phyloP scores from a whole-genome alignment of 2,329 filamentous ascomycete genomes.

The Colletotrichum sp. region DNA sequence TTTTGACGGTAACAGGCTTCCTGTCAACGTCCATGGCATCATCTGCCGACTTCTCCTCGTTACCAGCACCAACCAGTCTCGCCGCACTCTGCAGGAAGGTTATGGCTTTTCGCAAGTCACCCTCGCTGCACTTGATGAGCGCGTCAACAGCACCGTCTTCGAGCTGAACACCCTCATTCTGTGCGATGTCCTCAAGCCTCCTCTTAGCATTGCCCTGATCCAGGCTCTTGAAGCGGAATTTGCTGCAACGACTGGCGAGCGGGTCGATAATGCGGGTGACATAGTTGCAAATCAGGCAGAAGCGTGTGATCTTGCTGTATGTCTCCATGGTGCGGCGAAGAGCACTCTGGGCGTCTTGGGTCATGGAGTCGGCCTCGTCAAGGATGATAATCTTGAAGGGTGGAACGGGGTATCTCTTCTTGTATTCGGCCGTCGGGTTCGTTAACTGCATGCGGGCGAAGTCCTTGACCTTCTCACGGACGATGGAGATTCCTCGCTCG shows the following conservation, averaged over 20 bases:
- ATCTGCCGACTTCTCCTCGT: conserved; percentile 55
- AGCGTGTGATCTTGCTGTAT: conserved; percentile 93
- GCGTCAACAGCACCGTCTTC: conserved; percentile 83
- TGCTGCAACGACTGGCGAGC: conserved; percentile 89
- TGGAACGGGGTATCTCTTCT: conserved; percentile 83
- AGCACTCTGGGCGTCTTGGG: conserved; percentile 94
- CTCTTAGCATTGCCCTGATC: conserved; percentile 84
- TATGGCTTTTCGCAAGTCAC: conserved; percentile 94
- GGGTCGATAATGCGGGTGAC: conserved; percentile 98
- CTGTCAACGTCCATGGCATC: conserved; percentile 67
- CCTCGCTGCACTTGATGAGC: conserved; percentile 86
- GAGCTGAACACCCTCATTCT: conserved; percentile 75
- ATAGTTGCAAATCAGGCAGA: conserved; percentile 98
- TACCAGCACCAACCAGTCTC: conserved; percentile 75
- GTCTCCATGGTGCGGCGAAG: conserved; percentile 97
- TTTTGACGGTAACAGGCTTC: conserved; percentile 73
- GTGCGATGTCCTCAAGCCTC: conserved; percentile 83
- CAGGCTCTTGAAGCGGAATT: conserved; percentile 97
- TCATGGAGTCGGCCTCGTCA: conserved; percentile 99
- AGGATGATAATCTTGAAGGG: conserved; percentile 99
- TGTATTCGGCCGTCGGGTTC: conserved; percentile 74
- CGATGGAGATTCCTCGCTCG: conserved; percentile 96
- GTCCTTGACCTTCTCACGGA: conserved; percentile 97
- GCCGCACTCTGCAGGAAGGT: conserved; percentile 97
- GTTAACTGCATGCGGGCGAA: conserved; percentile 96